phyloP scores from a whole-genome alignment of 768 basidiomycete genomes.

The Coprinopsis cinerea region DNA sequence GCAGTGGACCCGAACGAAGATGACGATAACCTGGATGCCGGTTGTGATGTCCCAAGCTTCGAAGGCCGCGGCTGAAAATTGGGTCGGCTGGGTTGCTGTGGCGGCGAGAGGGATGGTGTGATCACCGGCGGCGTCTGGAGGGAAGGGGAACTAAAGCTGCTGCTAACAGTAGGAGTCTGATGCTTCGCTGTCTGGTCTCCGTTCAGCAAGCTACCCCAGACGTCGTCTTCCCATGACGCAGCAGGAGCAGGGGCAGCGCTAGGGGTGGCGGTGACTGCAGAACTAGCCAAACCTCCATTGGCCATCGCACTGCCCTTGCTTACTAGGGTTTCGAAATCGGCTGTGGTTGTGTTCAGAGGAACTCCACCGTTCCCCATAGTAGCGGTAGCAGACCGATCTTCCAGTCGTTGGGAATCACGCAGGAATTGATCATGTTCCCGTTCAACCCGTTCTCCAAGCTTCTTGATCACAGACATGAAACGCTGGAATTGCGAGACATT shows the following conservation, averaged over 20 bases:
- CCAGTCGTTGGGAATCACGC: conserved; percentile 85
- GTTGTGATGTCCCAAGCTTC: conserved; percentile 31
- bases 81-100: conserved; percentile 10
- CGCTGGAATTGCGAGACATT: conserved; percentile 84
- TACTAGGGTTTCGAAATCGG: conserved; percentile 87
- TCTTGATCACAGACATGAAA: conserved; percentile 83
- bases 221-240: conserved; percentile 71
- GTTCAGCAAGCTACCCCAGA: conserved; percentile 77
- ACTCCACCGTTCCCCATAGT: conserved; percentile 32
- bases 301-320: conserved; percentile 43
- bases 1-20: conserved; percentile 16
- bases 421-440: conserved; percentile 89
- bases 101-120: conserved; percentile 19
- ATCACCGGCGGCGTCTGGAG: conserved; percentile 5
- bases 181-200: conserved; percentile 25
- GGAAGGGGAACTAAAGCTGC: background rate
- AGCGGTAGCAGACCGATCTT: conserved; percentile 61
- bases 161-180: background rate
- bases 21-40: conserved; percentile 3
- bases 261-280: conserved; percentile 39
- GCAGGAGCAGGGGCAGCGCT: conserved; percentile 23
- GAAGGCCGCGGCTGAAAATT: conserved; percentile 32
- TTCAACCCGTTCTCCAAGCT: conserved; percentile 81
- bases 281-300: conserved; percentile 14
- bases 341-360: conserved; percentile 31